Evolutionary conservation across 2,329 filamentous ascomycete genomes (phyloP), one percentile per base, ranked within the genome.

Genomic region (Colletotrichum sp.): DNA sequence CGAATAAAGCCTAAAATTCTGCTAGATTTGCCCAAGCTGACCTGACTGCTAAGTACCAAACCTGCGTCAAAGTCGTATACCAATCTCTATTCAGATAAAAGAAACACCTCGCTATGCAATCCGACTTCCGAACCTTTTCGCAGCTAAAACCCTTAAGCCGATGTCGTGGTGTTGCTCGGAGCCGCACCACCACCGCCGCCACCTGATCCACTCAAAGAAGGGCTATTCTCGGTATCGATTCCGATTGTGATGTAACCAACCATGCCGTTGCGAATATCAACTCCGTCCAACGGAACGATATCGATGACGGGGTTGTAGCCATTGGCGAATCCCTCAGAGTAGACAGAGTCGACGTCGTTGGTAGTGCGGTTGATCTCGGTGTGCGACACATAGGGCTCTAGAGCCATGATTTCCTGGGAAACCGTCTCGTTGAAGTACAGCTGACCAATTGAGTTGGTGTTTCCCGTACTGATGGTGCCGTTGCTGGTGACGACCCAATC

Each of bases 311-410:
- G 68, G 61, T 58, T 66, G 51, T 64, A 70, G 61, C 29, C 55
- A 8, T 47, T 59, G 4, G 54, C 54, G 8, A 24, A 27, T 34
- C 36, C 62, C 24, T 66, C 24, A 27, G 54, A 70, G 34, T 61
- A 66, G 27, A 55, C 51, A 9, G 38, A 64, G 13, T 70, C 68
- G 15, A 70, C 29, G 29, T 43, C 61, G 54, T 66, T 70, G 27
- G 51, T 70, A 16, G 61, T 70, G 61, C 68, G 61, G 51, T 66
- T 59, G 51, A 70, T 70, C 61, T 66, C 68, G 36, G 68, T 85
- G 79, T 89, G 90, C 65, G 79, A 79, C 33, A 76, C 79, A 79
- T 90, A 90, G 1, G 90, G 90, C 3, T 81, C 78, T 0, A 82
- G 82, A 11, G 80, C 78, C 72, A 91, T 88, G 67, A 92, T 89